These are phyloP conservation scores for Colletotrichum lentis DNA, from an alignment of 2,329 filamentous ascomycete genomes.

Conservation along the genomic window DNA sequence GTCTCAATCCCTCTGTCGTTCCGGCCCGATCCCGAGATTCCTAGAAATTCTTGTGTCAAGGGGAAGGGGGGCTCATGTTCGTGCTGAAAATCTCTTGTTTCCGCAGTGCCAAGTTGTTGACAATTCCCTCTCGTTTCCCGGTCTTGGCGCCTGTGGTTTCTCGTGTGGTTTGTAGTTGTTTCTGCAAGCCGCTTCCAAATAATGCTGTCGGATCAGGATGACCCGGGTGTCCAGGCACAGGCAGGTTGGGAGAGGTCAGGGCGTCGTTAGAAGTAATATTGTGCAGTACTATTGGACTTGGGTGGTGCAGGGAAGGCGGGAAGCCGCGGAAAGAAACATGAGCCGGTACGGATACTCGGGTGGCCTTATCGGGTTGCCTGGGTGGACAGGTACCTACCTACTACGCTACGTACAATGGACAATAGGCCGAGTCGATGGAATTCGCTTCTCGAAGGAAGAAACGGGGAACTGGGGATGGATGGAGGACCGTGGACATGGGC, in stretches of 20 bases:
- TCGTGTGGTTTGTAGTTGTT: not conserved
- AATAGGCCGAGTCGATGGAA: conserved; percentile 19
- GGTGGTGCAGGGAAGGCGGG: conserved; percentile 23
- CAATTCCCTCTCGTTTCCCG: not conserved
- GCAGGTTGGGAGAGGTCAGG: conserved; percentile 4
- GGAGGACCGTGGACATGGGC: conserved; percentile 16
- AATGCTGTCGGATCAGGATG: too few relatives aligned
- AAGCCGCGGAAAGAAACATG: conserved; percentile 28
- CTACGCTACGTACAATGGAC: not conserved
- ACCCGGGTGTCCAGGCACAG: not conserved
- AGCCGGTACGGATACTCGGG: conserved; percentile 7
- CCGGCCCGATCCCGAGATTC: not conserved
- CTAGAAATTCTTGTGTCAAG: not conserved
- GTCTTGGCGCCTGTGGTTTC: not conserved
- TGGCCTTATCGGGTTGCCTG: not conserved
- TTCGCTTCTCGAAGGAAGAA: conserved; percentile 37
- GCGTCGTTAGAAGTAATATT: conserved; percentile 9
- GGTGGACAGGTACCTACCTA: not conserved
- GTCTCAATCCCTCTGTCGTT: not conserved
- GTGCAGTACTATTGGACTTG: conserved; percentile 13
- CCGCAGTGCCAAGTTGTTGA: not conserved
- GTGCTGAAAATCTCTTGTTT: not conserved
- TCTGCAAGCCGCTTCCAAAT: not conserved
- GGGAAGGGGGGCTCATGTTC: not conserved
- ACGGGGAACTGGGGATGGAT: conserved; percentile 19